Base-by-base conservation (phyloP, 495 filamentous ascomycete species). In the Xylaria palmicola region DNA sequence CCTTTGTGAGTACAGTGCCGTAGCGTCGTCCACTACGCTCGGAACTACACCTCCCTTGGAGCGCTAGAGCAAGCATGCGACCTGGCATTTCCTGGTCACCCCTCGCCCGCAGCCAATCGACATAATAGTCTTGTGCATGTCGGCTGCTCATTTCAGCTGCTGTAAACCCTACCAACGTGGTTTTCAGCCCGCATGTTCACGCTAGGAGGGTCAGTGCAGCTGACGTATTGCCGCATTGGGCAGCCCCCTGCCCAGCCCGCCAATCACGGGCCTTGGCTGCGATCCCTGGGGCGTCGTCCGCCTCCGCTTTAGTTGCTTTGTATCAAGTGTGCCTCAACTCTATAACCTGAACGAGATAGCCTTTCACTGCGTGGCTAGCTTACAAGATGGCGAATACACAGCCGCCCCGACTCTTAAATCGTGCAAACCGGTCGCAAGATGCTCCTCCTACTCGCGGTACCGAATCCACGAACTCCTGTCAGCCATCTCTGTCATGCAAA, bases 131-230 rank as follows among this genome's bases (percentile, higher is more conserved):
- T 57, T 59, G 56, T 51, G 66, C 64, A 65, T 55, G 50, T 54
- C 47, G 36, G 65, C 37, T 62, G 37, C 20, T 63, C 44, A n/a
- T 72, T 72, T 72, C 69, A 72, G 69, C 69, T 72, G 40, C 29
- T 48, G 9, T 51, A 36, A 62, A 56, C 48, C 48, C 52, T 63
- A 61, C 48, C 54, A 45, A 41, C 57, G 24, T 48, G 62, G 62
- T 62, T 69, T 72, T 69, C 65, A 71, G 67, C 67, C 64, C 50
- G 56, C 45, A 62, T 64, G 60, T 58, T 60, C 63, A 53, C 63
- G 56, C 52, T 56, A 64, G 47, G 37, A 44, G 41, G 12, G 51
- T 50, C 60, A 39, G 44, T 68, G 69, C 69, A 69, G 65, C 66
- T 59, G 61, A 72, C 69, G 32, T 65, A 64, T 69, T 52, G 51